These are phyloP conservation scores for Oemleria cerasiformis DNA, from an alignment of 306 rosid species.

Conservation along the genomic window DNA sequence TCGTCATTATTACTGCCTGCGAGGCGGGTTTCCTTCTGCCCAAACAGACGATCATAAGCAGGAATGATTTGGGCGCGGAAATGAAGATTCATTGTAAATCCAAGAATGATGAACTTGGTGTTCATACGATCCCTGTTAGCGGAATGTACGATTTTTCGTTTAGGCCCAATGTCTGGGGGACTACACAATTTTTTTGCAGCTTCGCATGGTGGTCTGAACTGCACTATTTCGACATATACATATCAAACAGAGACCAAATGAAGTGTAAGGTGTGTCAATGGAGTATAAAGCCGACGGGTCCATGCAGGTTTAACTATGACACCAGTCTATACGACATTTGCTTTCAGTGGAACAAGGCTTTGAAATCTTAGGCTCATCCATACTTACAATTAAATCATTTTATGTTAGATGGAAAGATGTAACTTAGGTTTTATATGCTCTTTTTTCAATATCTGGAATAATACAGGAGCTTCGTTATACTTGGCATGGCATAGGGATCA, in stretches of 20 bases:
- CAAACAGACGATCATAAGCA: background rate
- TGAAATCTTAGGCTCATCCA: background rate
- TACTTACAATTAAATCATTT: background rate
- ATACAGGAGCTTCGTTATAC: background rate
- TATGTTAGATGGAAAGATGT: background rate
- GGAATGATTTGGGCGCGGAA: background rate
- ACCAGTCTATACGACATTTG: background rate
- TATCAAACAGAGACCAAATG: background rate
- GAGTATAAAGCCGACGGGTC: background rate
- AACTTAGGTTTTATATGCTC: background rate
- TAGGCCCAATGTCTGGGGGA: background rate
- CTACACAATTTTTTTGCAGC: conserved; percentile 1
- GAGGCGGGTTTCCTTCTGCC: background rate
- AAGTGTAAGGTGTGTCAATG: background rate
- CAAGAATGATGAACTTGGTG: conserved; percentile 10
- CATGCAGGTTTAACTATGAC: background rate
- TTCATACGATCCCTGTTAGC: background rate
- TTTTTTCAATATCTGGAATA: background rate
- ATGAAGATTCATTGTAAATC: conserved; percentile 11
- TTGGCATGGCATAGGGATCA: too few relatives aligned
- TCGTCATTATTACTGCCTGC: background rate
- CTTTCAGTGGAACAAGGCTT: background rate
- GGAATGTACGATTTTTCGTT: background rate
- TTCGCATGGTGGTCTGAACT: background rate
- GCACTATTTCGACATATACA: background rate